phyloP scores from a whole-genome alignment of 805 yeast species.

The Zygosaccharomyces bisporus region DNA sequence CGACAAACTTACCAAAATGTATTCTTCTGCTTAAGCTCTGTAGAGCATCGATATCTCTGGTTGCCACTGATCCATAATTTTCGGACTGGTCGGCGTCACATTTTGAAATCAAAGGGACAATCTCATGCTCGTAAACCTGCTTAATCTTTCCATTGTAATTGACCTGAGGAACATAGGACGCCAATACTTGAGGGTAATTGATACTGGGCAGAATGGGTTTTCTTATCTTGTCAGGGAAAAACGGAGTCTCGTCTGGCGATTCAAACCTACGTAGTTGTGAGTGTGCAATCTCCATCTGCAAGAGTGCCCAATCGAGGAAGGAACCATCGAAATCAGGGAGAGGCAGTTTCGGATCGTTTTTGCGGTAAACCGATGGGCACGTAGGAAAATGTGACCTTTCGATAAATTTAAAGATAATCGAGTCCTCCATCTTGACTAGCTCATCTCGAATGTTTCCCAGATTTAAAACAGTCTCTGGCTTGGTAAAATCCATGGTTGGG shows the following conservation, averaged over 20 bases:
- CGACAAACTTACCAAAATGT: conserved; percentile 96
- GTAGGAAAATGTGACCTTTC: conserved; percentile 87
- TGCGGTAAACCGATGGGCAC: conserved; percentile 69
- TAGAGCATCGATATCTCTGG: conserved; percentile 78
- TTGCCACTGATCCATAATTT: conserved; percentile 82
- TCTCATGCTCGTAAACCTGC: conserved; percentile 61
- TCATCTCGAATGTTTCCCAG: conserved; percentile 79
- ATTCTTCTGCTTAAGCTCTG: conserved; percentile 89
- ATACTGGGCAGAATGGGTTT: conserved; percentile 75
- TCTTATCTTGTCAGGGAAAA: conserved; percentile 64
- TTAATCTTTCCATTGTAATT: conserved; percentile 71
- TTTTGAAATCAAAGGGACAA: conserved; percentile 71
- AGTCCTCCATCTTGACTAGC: conserved; percentile 91
- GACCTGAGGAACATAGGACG: conserved; percentile 67
- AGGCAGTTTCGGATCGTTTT: conserved; percentile 42
- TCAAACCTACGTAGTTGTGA: conserved; percentile 85
- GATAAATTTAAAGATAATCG: conserved; percentile 86
- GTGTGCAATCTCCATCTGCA: conserved; percentile 69
- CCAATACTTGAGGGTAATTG: conserved; percentile 74
- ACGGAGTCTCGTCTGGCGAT: conserved; percentile 92
- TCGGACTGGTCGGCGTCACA: conserved; percentile 71
- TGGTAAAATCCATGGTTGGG: conserved; percentile 68
- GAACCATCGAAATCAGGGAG: conserved; percentile 73
- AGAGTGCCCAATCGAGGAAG: conserved; percentile 80
- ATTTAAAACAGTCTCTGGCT: conserved; percentile 77